A percentile compares a stretch with the other conserved stretches of the same genome.
Conservation (phyloP, 768 basidiomycete species). For the Coprinopsis cinerea region DNA sequence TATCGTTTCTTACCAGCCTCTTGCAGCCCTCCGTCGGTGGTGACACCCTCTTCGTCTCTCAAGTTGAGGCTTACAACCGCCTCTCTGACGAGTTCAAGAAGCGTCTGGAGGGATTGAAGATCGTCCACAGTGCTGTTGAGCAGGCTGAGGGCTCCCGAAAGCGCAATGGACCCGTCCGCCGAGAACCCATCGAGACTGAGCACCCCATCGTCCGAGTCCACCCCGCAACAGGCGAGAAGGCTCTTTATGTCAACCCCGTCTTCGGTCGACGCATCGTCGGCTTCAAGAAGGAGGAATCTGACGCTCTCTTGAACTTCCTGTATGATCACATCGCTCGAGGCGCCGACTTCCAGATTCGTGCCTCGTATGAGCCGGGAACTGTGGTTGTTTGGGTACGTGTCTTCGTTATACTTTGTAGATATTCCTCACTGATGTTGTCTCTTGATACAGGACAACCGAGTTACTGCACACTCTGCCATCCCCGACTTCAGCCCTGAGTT, state of each 20-base stretch:
- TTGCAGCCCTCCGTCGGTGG: conserved; percentile 37
- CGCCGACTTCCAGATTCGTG: conserved; percentile 44
- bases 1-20: background rate
- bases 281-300: conserved; percentile 48
- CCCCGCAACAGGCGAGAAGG: conserved; percentile 57
- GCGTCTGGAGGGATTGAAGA: conserved; percentile 48
- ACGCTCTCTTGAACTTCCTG: conserved; percentile 47
- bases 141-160: conserved; percentile 43
- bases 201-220: conserved; percentile 53
- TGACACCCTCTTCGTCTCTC: conserved; percentile 50
- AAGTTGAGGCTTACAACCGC: conserved; percentile 53
- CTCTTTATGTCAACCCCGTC: conserved; percentile 48
- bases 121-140: conserved; percentile 47
- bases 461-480: conserved; percentile 41
- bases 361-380: conserved; percentile 44
- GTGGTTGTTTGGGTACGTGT: conserved; percentile 48
- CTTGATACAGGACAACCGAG: conserved; percentile 35
- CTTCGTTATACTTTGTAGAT: background rate
- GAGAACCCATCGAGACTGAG: conserved; percentile 44
- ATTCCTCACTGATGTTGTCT: background rate
- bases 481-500: conserved; percentile 31
- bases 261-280: conserved; percentile 51
- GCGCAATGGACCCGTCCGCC: conserved; percentile 40
- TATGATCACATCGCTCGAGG: conserved; percentile 47
- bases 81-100: conserved; percentile 53